Conservation (phyloP, 345 rosid genomes). For the Orychophragmus violaceus region DNA sequence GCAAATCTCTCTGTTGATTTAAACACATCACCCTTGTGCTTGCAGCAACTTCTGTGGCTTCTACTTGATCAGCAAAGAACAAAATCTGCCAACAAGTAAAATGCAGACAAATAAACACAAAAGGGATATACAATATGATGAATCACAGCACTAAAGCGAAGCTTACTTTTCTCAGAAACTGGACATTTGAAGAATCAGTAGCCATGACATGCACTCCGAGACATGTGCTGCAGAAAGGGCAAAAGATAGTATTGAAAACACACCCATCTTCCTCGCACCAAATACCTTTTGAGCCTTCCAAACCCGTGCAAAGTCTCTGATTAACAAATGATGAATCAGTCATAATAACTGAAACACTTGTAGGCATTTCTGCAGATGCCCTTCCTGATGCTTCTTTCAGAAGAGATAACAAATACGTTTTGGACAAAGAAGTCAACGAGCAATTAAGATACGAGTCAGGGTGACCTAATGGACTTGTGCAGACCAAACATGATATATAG, state of each 20-base stretch:
- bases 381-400: slow-evolving; percentile 33
- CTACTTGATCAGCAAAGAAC: slow-evolving; percentile 46
- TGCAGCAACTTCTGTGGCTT: slow-evolving; percentile 34
- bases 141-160: not conserved
- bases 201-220: slow-evolving; percentile 83
- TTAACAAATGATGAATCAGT: slow-evolving; percentile 53
- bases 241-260: slow-evolving; percentile 62
- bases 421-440: slow-evolving; percentile 31
- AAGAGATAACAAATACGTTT: slow-evolving; percentile 52
- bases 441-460: slow-evolving; percentile 41
- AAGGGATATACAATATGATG: too few relatives aligned
- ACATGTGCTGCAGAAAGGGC: slow-evolving; percentile 78
- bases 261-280: slow-evolving; percentile 92
- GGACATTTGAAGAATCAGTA: slow-evolving; percentile 69
- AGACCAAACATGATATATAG: slow-evolving; percentile 42
- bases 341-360: slow-evolving; percentile 49
- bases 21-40: slow-evolving; percentile 33
- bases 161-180: slow-evolving; percentile 63
- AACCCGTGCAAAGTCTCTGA: slow-evolving; percentile 38
- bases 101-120: too few relatives aligned
- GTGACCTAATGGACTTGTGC: slow-evolving; percentile 57
- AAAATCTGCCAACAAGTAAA: slow-evolving; percentile 44
- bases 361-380: slow-evolving; percentile 25
- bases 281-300: slow-evolving; percentile 36
- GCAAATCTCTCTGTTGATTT: slow-evolving; percentile 54